These are phyloP conservation scores for Physcomitrium patens DNA, from an alignment of 225 moss, liverwort and hornwort genomes.

Conservation along the genomic window DNA sequence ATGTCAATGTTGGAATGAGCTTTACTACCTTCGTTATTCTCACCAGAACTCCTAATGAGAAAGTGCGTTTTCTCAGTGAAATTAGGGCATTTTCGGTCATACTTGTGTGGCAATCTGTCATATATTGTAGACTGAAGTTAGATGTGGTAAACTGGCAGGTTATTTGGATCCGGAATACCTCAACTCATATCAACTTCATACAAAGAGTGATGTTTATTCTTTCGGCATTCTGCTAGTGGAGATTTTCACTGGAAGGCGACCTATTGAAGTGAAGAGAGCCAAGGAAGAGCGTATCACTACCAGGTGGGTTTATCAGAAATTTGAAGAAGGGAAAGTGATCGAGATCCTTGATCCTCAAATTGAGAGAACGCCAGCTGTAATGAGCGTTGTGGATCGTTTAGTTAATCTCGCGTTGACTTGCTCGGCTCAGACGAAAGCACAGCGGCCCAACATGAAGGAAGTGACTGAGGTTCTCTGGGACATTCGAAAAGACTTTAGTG, in stretches of 20 bases:
- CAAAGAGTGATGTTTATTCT: constrained; percentile 37
- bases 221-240: constrained; percentile 31
- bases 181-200: constrained; percentile 25
- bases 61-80: no score
- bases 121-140: background rate
- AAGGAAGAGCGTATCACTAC: constrained; percentile 35
- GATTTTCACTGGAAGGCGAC: constrained; percentile 35
- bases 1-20: no score
- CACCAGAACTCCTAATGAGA: background rate
- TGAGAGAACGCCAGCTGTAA: constrained; percentile 27
- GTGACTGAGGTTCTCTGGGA: constrained; percentile 31
- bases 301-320: constrained; percentile 34
- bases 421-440: constrained; percentile 31
- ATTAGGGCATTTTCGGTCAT: background rate
- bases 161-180: constrained; percentile 41
- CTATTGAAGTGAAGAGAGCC: constrained; percentile 29
- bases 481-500: constrained; percentile 35
- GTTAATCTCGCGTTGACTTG: constrained; percentile 38
- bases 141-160: constrained; percentile 16
- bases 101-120: no score
- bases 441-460: constrained; percentile 39
- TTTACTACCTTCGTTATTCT: no score
- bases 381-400: constrained; percentile 25
- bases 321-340: constrained; percentile 31
- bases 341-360: constrained; percentile 34